phyloP scores from a whole-genome alignment of 192 early-diverging fungal genomes.

The Diversispora eburnea region DNA sequence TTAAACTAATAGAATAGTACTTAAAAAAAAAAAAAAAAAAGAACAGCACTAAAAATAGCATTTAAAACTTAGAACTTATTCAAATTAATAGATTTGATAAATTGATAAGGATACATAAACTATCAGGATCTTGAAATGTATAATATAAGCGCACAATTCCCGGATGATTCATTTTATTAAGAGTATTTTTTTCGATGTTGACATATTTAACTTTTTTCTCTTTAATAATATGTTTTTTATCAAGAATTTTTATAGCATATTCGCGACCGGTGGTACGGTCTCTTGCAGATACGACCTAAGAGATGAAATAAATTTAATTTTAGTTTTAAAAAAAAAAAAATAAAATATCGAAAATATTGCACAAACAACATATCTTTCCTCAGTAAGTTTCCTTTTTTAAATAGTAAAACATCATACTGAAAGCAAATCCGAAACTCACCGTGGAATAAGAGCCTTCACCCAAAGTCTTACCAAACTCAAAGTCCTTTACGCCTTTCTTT shows the following conservation, averaged over 20 bases:
- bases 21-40: background rate
- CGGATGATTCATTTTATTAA: constrained; percentile 82
- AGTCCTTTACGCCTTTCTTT: constrained; percentile 77
- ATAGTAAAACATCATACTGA: too few relatives aligned
- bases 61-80: background rate
- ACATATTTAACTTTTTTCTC: constrained; percentile 97
- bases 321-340: background rate
- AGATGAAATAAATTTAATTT: background rate
- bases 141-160: constrained; percentile 91
- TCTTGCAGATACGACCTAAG: constrained; percentile 64
- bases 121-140: constrained; percentile 89
- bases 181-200: constrained; percentile 88
- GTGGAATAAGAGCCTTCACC: constrained; percentile 98
- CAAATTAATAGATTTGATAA: background rate
- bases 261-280: constrained; percentile 65
- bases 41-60: background rate
- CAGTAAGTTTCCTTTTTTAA: too few relatives aligned
- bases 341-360: background rate
- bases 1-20: background rate
- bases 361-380: too few relatives aligned
- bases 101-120: constrained; percentile 60
- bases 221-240: constrained; percentile 85
- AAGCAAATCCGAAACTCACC: constrained; percentile 36
- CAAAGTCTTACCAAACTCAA: constrained; percentile 76
- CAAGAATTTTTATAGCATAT: constrained; percentile 90